These are phyloP conservation scores for Podaxis rugospora DNA, from an alignment of 768 basidiomycete genomes.

Conservation along the genomic window DNA sequence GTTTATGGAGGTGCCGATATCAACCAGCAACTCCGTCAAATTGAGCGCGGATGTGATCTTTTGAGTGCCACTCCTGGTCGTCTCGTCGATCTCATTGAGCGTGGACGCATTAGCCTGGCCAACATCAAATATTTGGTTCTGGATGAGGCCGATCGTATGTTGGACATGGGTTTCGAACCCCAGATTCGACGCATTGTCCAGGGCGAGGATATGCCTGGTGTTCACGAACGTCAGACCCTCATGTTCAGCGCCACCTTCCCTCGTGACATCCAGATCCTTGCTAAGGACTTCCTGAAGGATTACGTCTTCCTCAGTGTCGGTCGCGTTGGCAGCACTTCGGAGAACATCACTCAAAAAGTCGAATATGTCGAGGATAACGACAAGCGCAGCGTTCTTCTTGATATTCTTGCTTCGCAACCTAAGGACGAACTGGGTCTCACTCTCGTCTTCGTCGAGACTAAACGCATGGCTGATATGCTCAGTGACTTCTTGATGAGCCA, in stretches of 20 bases:
- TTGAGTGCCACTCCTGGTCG: constrained; percentile 97
- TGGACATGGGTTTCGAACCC: constrained; percentile 99
- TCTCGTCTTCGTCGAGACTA: constrained; percentile 98
- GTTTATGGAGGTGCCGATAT: constrained; percentile 99
- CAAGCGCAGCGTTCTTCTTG: constrained; percentile 95
- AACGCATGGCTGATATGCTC: constrained; percentile 98
- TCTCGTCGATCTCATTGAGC: constrained; percentile 97
- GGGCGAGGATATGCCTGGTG: constrained; percentile 97
- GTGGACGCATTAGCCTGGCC: constrained; percentile 92
- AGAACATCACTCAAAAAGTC: constrained; percentile 99
- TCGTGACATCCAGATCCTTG: constrained; percentile 95
- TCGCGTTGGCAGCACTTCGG: constrained; percentile 96
- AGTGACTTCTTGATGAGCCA: constrained; percentile 91
- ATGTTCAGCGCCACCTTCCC: constrained; percentile 99
- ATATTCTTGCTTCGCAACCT: constrained; percentile 80
- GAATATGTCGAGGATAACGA: constrained; percentile 97
- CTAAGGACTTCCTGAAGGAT: constrained; percentile 94
- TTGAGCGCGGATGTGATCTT: constrained; percentile 96
- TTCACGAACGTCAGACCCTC: constrained; percentile 89
- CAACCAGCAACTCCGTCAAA: constrained; percentile 86
- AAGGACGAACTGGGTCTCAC: constrained; percentile 68
- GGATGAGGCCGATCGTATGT: constrained; percentile 99
- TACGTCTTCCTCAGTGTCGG: constrained; percentile 99
- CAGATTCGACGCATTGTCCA: constrained; percentile 98
- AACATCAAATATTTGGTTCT: constrained; percentile 98